Conservation (phyloP, 2,329 filamentous ascomycete species). For the Aspergillus calidoustus region DNA sequence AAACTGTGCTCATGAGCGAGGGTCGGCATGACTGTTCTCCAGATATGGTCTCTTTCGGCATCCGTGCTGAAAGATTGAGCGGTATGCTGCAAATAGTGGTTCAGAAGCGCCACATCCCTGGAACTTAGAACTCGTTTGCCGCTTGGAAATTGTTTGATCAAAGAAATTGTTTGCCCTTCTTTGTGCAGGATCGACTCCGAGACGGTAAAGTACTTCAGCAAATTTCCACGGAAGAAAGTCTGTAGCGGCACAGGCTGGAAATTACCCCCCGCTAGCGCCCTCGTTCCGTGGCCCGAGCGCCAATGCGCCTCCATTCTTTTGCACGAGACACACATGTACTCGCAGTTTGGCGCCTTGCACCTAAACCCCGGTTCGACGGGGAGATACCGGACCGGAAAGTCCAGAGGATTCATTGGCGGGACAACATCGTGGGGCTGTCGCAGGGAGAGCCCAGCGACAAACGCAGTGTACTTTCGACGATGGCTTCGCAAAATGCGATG, state of each 20-base stretch:
- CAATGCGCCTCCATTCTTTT: constrained; percentile 41
- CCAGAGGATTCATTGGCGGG: constrained; percentile 13
- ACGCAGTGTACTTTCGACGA: constrained; percentile 21
- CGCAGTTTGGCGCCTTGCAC: constrained; percentile 22
- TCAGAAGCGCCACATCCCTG: background rate
- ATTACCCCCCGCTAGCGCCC: constrained; percentile 3
- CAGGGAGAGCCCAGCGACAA: constrained; percentile 21
- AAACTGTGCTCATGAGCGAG: background rate
- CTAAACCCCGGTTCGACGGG: constrained; percentile 31
- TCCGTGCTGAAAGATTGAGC: background rate
- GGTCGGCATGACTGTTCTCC: background rate
- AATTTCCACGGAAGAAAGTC: constrained; percentile 35
- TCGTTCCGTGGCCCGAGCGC: constrained; percentile 22
- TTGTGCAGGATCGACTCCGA: background rate
- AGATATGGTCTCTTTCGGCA: background rate
- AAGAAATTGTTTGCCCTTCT: background rate
- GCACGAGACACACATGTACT: constrained; percentile 32
- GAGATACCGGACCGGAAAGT: constrained; percentile 33
- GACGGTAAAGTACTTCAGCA: constrained; percentile 30
- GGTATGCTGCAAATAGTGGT: constrained; percentile 4
- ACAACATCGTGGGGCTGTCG: constrained; percentile 27
- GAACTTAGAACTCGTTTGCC: background rate
- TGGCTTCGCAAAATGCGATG: constrained; percentile 26
- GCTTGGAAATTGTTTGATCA: background rate
- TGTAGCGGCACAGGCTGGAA: constrained; percentile 29